Evolutionary conservation across 768 basidiomycete genomes (phyloP).

Genomic region (Leccinum incarnatum): DNA sequence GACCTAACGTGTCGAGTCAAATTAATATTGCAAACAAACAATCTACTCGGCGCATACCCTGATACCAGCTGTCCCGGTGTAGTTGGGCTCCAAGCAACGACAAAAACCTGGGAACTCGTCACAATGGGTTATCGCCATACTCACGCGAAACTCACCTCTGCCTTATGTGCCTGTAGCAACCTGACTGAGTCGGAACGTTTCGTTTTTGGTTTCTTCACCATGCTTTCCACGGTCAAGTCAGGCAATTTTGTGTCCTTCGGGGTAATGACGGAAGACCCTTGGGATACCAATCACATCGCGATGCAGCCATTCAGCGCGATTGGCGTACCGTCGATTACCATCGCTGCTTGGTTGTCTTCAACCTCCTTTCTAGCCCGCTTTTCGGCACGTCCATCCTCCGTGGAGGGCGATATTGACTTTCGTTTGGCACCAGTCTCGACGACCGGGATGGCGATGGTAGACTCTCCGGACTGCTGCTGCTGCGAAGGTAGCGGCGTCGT

Average conservation of each 20-base stretch:
- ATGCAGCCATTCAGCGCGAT: slow-evolving; percentile 28
- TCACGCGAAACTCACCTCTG: slow-evolving; percentile 45
- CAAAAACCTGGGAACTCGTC: slow-evolving; percentile 61
- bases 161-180: slow-evolving; percentile 55
- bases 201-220: slow-evolving; percentile 34
- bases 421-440: slow-evolving; percentile 42
- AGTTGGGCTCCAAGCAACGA: slow-evolving; percentile 76
- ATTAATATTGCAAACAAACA: neutral
- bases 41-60: slow-evolving; percentile 48
- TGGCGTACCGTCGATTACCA: slow-evolving; percentile 42
- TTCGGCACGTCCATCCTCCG: slow-evolving; percentile 51
- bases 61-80: slow-evolving; percentile 61
- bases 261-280: slow-evolving; percentile 13
- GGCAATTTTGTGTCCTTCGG: slow-evolving; percentile 22
- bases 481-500: slow-evolving; percentile 15
- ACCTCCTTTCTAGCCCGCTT: slow-evolving; percentile 58
- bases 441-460: neutral
- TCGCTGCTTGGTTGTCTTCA: slow-evolving; percentile 34
- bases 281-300: neutral
- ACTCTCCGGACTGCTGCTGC: slow-evolving; percentile 19
- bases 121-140: slow-evolving; percentile 5
- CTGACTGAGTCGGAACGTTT: slow-evolving; percentile 42
- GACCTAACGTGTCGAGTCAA: slow-evolving; percentile 44
- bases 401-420: slow-evolving; percentile 47
- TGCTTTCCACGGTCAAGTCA: slow-evolving; percentile 21